Base-by-base conservation (phyloP, 2,329 filamentous ascomycete genomes). In the Colletotrichum lindemuthianum region DNA sequence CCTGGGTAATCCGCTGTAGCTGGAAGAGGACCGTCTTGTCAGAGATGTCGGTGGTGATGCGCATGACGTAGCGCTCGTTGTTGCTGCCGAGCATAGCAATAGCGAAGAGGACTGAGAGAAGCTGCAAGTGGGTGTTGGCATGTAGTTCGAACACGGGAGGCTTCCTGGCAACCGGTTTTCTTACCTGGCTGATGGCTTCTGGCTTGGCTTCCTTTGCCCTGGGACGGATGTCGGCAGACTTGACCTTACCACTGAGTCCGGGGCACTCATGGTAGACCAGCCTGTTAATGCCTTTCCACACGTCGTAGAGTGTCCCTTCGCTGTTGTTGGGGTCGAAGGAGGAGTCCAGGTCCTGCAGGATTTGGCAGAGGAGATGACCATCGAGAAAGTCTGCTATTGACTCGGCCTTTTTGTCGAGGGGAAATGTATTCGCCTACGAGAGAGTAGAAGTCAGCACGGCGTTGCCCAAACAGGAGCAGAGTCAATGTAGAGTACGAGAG, bases 51-150 rank as follows among this genome's bases (percentile, higher is more conserved):
- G 43, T 56, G 48, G 65, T 67, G 34, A 86, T 81, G 24, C 75
- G 74, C 8, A 73, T 74, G 48, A 90, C 81, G 71, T 88, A 88
- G 70, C 78, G 78, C 39, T 81, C 79, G 60, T 82, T 82, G 58
- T 86, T 83, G 33, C 86, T 83, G 11, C 87, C 88, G 72, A 84
- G 82, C 67, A 88, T 84, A 33, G 86, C 86, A n/a, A 88, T 77
- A 12, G 75, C 84, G 24, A 91, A 79, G 72, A 90, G 83, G 59
- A 90, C 80, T 63, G 87, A 86, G 45, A 91, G 78, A 54, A 91
- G 79, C 79, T 90, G 79, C 60, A 80, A 76, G 49, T 76, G 77
- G 68, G 45, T 39, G 24, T 4, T 12, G 11, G 59, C 7, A 41
- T 24, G 8, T 53, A 9, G 9, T 11, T 37, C 16, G 12, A n/a